A percentile compares a stretch with the other conserved stretches of the same genome.
phyloP scores from a whole-genome alignment of 1,284 basidiomycete genomes.

The Athelia sp. region DNA sequence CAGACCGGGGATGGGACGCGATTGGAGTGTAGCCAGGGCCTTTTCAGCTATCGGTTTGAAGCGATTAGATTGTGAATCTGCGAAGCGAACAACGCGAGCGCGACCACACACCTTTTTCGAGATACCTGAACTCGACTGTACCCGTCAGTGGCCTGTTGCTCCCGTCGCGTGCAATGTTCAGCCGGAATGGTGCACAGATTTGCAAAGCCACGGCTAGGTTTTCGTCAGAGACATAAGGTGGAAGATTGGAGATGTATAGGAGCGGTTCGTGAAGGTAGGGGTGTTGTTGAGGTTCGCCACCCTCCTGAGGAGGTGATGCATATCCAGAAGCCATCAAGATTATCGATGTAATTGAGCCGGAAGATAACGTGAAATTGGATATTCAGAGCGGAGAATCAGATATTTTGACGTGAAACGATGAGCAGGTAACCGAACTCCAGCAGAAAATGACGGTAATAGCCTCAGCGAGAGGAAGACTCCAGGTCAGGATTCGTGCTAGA shows the following conservation, averaged over 20 bases:
- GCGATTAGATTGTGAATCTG: constrained; percentile 8
- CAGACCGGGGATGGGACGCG: constrained; percentile 59
- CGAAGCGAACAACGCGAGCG: constrained; percentile 7
- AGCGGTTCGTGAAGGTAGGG: constrained; percentile 78
- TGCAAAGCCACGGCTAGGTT: constrained; percentile 67
- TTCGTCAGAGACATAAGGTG: constrained; percentile 66
- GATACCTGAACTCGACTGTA: constrained; percentile 73
- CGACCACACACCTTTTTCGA: constrained; percentile 62
- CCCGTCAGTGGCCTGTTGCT: constrained; percentile 48
- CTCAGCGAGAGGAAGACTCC: too few species aligned
- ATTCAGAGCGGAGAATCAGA: constrained; percentile 21
- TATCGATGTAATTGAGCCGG: constrained; percentile 14
- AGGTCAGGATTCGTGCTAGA: too few species aligned
- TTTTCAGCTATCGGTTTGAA: constrained; percentile 65
- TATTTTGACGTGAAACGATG: constrained; percentile 20
- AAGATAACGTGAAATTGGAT: constrained; percentile 12
- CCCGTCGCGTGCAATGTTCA: constrained; percentile 62
- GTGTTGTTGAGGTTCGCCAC: constrained; percentile 37
- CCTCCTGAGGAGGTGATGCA: constrained; percentile 19
- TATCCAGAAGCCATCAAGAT: constrained; percentile 31
- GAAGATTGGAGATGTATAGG: constrained; percentile 71
- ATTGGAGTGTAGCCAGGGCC: constrained; percentile 77
- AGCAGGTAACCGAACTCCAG: too few species aligned
- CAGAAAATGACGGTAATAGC: too few species aligned
- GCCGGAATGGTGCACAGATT: constrained; percentile 72